Percentiles rank a stretch among this genome's conserved stretches.
Evolutionary conservation across 2,329 filamentous ascomycete genomes (phyloP).

Genomic region (Colletotrichum noveboracense): DNA sequence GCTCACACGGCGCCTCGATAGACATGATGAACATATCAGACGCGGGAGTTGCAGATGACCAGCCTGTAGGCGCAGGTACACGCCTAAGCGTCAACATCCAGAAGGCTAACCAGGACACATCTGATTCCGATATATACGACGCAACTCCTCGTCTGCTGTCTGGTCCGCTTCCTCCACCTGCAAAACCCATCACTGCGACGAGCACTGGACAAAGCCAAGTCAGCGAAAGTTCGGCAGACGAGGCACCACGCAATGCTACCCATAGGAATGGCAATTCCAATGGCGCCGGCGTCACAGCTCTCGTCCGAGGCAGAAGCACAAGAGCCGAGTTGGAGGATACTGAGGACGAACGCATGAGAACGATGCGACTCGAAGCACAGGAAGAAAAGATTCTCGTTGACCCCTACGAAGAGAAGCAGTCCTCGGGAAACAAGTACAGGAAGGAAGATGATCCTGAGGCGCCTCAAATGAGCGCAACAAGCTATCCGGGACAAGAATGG

Average conservation of each 20-base stretch:
- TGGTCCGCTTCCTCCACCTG: neutral
- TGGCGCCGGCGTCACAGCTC: neutral
- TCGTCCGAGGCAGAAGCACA: conserved; percentile 21
- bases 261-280: conserved; percentile 21
- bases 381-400: conserved; percentile 60
- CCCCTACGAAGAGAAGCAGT: conserved; percentile 29
- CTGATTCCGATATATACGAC: conserved; percentile 35
- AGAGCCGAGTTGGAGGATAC: conserved; percentile 45
- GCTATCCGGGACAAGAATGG: conserved; percentile 76
- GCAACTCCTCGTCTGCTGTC: conserved; percentile 31
- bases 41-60: neutral
- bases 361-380: conserved; percentile 46
- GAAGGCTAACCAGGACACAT: conserved; percentile 24
- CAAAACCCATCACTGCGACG: conserved; percentile 8
- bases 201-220: conserved; percentile 16
- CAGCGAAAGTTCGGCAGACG: conserved; percentile 19
- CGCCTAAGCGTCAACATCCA: conserved; percentile 22
- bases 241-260: conserved; percentile 14
- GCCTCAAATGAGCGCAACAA: conserved; percentile 69
- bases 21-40: neutral
- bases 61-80: neutral
- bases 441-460: conserved; percentile 47
- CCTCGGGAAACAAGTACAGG: conserved; percentile 35
- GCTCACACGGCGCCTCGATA: neutral
- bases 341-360: conserved; percentile 50